Conservation (phyloP, 2,329 filamentous ascomycete genomes). For the Hymenoscyphus repandus region DNA sequence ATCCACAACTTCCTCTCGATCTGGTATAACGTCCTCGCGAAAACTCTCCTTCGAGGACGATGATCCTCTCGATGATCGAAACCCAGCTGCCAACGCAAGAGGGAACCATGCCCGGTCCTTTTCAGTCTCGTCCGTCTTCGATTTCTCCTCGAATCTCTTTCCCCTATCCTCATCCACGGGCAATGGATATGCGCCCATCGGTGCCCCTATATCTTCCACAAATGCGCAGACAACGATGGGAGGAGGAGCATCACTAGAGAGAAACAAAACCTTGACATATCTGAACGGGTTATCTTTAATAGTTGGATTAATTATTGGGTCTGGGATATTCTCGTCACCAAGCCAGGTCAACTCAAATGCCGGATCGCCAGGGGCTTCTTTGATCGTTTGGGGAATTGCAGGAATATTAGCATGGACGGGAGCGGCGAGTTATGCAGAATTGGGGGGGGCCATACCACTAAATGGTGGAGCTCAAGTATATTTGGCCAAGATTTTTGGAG, state of each 20-base stretch:
- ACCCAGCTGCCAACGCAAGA: slow-evolving; percentile 40
- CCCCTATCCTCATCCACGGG: slow-evolving; percentile 78
- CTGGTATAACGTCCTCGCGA: slow-evolving; percentile 88
- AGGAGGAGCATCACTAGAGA: slow-evolving; percentile 82
- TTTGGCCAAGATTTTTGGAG: slow-evolving; percentile 91
- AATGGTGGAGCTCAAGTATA: slow-evolving; percentile 95
- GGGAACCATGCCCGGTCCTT: slow-evolving; percentile 62
- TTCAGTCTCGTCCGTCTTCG: slow-evolving; percentile 88
- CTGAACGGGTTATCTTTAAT: slow-evolving; percentile 89
- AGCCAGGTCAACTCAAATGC: slow-evolving; percentile 89
- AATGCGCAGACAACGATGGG: slow-evolving; percentile 52
- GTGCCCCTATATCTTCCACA: slow-evolving; percentile 61
- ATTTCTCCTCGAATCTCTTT: slow-evolving; percentile 90
- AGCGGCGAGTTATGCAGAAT: slow-evolving; percentile 88
- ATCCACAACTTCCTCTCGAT: slow-evolving; percentile 71
- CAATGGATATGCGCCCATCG: slow-evolving; percentile 78
- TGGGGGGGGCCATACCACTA: slow-evolving; percentile 90
- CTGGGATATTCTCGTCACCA: slow-evolving; percentile 92
- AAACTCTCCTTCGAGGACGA: slow-evolving; percentile 84
- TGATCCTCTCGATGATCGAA: slow-evolving; percentile 66
- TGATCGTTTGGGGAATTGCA: slow-evolving; percentile 88
- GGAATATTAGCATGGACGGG: slow-evolving; percentile 96
- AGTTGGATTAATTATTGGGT: slow-evolving; percentile 89
- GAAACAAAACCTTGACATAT: slow-evolving; percentile 92
- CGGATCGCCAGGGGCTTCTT: slow-evolving; percentile 81